These are phyloP conservation scores for Camelina sativa DNA, from an alignment of 345 rosid species.

Conservation along the genomic window DNA sequence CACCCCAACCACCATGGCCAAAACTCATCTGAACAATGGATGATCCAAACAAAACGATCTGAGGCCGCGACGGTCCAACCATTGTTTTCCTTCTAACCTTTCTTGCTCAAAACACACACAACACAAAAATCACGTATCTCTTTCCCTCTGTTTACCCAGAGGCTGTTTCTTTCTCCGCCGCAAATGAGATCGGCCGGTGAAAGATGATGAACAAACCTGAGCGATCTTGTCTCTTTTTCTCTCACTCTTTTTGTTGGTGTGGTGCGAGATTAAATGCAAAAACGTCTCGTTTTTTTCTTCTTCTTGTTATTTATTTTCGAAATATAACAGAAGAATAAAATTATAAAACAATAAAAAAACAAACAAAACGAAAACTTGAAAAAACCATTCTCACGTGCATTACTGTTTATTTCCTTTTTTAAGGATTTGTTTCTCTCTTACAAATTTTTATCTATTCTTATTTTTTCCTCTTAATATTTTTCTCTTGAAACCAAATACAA, in stretches of 20 bases:
- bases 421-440: constrained; percentile 15
- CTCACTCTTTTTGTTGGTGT: constrained; percentile 9
- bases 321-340: background rate
- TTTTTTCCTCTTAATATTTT: background rate
- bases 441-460: background rate
- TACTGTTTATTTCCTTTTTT: constrained; percentile 31
- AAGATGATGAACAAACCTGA: constrained; percentile 28
- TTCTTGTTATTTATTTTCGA: background rate
- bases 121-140: constrained; percentile 13
- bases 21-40: constrained; percentile 95
- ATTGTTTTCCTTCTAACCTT: constrained; percentile 38
- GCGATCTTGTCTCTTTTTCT: constrained; percentile 28
- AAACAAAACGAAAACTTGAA: constrained; percentile 16
- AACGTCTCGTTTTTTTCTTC: background rate
- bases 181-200: constrained; percentile 23
- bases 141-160: constrained; percentile 15
- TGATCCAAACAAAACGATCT: constrained; percentile 93
- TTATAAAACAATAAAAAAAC: background rate
- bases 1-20: constrained; percentile 94
- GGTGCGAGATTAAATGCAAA: constrained; percentile 37
- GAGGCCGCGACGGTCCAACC: constrained; percentile 90
- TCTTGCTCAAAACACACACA: background rate
- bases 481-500: background rate
- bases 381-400: constrained; percentile 6
- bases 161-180: constrained; percentile 12